Base-by-base conservation (phyloP, 192 early-diverging fungal genomes). In the Coemansia sp. region DNA sequence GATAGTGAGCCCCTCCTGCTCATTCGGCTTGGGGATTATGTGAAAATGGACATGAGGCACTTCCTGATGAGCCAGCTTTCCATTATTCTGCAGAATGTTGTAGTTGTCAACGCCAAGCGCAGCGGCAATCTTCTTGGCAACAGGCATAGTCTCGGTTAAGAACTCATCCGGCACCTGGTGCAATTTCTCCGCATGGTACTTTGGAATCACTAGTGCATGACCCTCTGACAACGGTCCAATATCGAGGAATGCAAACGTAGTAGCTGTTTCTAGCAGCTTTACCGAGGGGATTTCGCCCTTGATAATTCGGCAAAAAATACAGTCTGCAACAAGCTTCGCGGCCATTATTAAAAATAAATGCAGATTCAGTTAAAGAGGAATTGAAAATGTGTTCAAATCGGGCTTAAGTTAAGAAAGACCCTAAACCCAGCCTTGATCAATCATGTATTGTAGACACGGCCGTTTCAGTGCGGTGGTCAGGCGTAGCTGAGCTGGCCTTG, bases 21-120 rank as follows among this genome's bases (percentile, higher is more conserved):
- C 75, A 43, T 65, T 73, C 38, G 81, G 71, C 54, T 80, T 86
- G 45, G 90, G 90, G 56, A 93, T 94, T 57, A 95, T 83, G 61
- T 98, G 95, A 84, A 98, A 94, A 63, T 98, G 96, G 9, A 98
- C 96, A 67, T 98, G 96, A 22, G 84, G 84, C 0, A 98, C 93
- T 57, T 83, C 87, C 86, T 94, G 82, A 76, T 86, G 88, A 10
- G 89, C 89, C n/a, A 88, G 66, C 51, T 74, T 63, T 15, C 89
- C 89, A 80, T 91, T 91, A 80, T 91, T 91, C 75, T 97, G 96
- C 50, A 98, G 76, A 60, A 98, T 80, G 82, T 98, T 98, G 86
- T 98, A 98, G 69, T 93, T 86, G 11, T 86, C 81, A 14, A 82
- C 72, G 32, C 86, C 85, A 15, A 88, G 71, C 5, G 92, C 96